These are phyloP conservation scores for Colletotrichum tropicale DNA, from an alignment of 2,329 filamentous ascomycete genomes.

Conservation along the genomic window DNA sequence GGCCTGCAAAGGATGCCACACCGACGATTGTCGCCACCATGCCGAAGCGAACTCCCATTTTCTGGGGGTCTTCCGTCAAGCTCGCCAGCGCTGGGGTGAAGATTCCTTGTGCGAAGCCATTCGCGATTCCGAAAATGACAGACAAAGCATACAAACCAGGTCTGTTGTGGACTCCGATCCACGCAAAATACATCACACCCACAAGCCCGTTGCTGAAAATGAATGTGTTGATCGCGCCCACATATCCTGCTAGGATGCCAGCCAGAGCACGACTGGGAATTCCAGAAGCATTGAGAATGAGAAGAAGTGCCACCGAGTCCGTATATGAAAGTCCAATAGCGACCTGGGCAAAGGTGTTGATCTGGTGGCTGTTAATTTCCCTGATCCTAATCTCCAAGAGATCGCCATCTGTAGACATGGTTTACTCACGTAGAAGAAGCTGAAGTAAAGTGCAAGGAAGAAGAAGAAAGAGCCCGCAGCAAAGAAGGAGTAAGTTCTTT, in stretches of 20 bases:
- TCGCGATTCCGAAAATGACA: not conserved
- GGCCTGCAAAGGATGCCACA: not conserved
- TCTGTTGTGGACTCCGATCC: not conserved
- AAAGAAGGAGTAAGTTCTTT: conserved; percentile 46
- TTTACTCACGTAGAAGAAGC: conserved; percentile 48
- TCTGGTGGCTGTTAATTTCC: conserved; percentile 26
- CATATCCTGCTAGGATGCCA: conserved; percentile 57
- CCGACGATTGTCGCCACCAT: not conserved
- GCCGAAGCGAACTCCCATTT: not conserved
- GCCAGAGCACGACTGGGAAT: conserved; percentile 60
- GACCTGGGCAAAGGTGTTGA: conserved; percentile 42
- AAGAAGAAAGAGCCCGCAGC: conserved; percentile 38
- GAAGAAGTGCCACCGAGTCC: conserved; percentile 60
- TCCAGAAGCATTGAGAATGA: conserved; percentile 64
- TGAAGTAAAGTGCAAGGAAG: conserved; percentile 56
- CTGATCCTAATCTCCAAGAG: not conserved
- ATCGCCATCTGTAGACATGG: not conserved
- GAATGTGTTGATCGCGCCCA: conserved; percentile 12
- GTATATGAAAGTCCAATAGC: conserved; percentile 49
- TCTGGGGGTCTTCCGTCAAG: not conserved
- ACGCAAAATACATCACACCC: not conserved
- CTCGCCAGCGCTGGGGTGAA: not conserved
- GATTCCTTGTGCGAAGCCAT: not conserved
- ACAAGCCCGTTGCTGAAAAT: not conserved
- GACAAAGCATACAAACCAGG: not conserved